Evolutionary conservation across 331 rosid genomes (phyloP), one percentile per base, ranked within the genome.

Genomic region (Cucumis variabilis): DNA sequence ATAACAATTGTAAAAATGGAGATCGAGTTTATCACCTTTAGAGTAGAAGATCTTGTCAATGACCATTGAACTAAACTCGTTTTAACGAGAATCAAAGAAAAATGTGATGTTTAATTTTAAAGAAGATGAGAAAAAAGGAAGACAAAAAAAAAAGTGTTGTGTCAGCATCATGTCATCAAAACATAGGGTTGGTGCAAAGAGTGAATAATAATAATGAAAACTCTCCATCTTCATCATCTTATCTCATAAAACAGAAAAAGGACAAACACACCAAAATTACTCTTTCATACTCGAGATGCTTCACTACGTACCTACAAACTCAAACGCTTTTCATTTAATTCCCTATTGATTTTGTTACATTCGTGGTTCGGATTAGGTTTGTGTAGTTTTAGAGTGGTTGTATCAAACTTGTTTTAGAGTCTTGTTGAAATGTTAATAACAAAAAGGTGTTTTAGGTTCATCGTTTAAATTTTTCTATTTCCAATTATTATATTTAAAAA

Each of bases 261-360:
- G 44, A 51, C 84, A 79, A 79, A 33, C 4, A 33, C 4, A 24
- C 23, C 66, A 10, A 74, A 0, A 41, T 0, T 79, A 79, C 44
- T 9, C n/a, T 51, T 79, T 51, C 24, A 24, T 51, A 51, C 15
- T 51, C 66, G 7, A 79, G n/a, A 79, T 79, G 84, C 84, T 50
- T 78, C 67, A 67, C 84, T 25, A 79, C 9, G 9, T 14, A 15
- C 84, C 66, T 79, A 79, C 66, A 79, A 51, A 27, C 84, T 79
- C 82, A 50, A 33, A 33, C 77, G 16, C 77, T 6, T 30, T 77
- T 4, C 16, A 23, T 77, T 15, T 21, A 27, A 5, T 4, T 24
- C 1, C 14, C n/a, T 24, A 27, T 27, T 27, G 6, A 53, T 2
- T 15, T 55, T 15, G 13, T 13, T 20, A 0, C 14, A 65, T n/a